Conservation (phyloP, 1,284 basidiomycete genomes). For the Irpex rosettiformis region DNA sequence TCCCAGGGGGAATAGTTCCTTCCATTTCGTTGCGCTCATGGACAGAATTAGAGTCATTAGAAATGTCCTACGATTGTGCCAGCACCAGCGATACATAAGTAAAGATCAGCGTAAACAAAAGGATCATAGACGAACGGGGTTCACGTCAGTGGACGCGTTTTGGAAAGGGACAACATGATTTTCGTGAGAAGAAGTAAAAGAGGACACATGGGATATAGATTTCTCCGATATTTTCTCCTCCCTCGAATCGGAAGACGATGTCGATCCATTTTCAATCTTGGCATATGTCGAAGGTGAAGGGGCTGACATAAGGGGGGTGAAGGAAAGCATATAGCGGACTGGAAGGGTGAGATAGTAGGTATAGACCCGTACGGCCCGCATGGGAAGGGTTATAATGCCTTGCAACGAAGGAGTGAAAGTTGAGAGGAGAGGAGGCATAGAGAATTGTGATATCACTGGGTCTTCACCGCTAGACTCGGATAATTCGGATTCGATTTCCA, state of each 20-base stretch:
- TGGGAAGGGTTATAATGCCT: slow-evolving; percentile 24
- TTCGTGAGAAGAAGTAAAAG: slow-evolving; percentile 14
- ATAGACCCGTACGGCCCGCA: slow-evolving; percentile 28
- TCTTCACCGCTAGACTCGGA: slow-evolving; percentile 1
- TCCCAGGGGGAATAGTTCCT: slow-evolving; percentile 2
- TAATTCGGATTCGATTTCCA: slow-evolving; percentile 2
- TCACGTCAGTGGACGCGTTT: slow-evolving; percentile 6
- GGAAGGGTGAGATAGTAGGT: slow-evolving; percentile 24
- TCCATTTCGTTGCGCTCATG: slow-evolving; percentile 21
- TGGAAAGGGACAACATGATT: slow-evolving; percentile 10
- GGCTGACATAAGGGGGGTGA: slow-evolving; percentile 18
- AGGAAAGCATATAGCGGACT: slow-evolving; percentile 30
- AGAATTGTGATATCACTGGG: neutral
- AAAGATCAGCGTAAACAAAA: slow-evolving; percentile 33
- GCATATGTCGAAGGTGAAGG: slow-evolving; percentile 12
- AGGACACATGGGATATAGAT: slow-evolving; percentile 10
- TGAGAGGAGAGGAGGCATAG: slow-evolving; percentile 8
- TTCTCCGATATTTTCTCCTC: slow-evolving; percentile 12
- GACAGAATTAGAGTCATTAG: slow-evolving; percentile 19
- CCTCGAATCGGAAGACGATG: slow-evolving; percentile 8
- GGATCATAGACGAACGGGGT: slow-evolving; percentile 48
- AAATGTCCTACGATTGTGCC: slow-evolving; percentile 42
- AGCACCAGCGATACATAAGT: slow-evolving; percentile 41
- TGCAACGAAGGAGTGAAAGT: slow-evolving; percentile 22
- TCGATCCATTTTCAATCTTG: slow-evolving; percentile 14